Base-by-base conservation (phyloP, 2,329 filamentous ascomycete species). In the Tolypocladium pustulatum region DNA sequence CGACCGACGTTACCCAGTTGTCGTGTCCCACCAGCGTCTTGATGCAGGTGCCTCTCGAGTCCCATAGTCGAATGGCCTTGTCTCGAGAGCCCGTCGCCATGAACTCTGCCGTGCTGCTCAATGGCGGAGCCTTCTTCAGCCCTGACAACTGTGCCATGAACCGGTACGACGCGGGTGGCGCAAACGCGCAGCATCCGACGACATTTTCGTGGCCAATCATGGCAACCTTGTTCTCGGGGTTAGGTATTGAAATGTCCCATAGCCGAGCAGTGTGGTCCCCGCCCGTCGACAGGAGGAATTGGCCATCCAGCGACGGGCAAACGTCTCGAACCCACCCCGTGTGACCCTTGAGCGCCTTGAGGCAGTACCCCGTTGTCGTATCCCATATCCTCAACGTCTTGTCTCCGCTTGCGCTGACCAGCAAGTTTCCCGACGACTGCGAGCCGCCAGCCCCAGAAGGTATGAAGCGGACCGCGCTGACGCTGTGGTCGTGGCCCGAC, bases 21-120 rank as follows among this genome's bases (percentile, higher is more conserved):
- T 97, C 92, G 70, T 97, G 93, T 1, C 93, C 93, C 1, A 85
- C 76, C 1, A 97, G 78, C 0, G 89, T 94, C 71, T 91, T 93
- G 69, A 97, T 85, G 63, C 90, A 84, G 13, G 87, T 91, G 37
- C 93, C 93, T 57, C 91, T 83, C 13, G 87, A 82, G 70, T 96
- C 90, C 91, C 92, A 97, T 8, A 97, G 75, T 66, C 87, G 87
- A 69, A 97, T 96, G 0, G 87, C 88, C 77, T 96, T 97, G 73
- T 97, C 93, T 71, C 93, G 81, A 10, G 88, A 89, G 12, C 91
- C 93, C 0, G 92, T 96, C 0, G 92, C 93, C 69, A 96, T 82
- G 69, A 90, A 97, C 69, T 97, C 93, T 6, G 90, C 90, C 0
- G 87, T 83, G 65, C 86, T 92, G 55, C 80, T 87, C 2, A 84